Base-by-base conservation (phyloP, 805 yeast species). In the Myxozyma kluyveri region DNA sequence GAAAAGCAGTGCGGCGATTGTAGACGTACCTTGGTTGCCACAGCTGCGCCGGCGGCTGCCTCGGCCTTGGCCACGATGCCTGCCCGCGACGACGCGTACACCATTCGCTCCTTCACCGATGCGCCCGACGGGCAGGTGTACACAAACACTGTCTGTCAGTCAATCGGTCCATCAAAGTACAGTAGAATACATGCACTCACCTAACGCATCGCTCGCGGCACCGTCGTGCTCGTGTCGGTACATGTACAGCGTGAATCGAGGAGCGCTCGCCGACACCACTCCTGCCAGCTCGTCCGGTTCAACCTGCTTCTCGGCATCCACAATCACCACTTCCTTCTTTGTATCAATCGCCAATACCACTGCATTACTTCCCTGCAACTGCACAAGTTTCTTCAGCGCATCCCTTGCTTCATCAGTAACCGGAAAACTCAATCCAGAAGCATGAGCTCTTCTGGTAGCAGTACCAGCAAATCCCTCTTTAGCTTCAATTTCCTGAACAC, bases 71-170 rank as follows among this genome's bases (percentile, higher is more conserved):
- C 59, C 23, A 67, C 49, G n/a, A 71, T 61, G 4, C 68, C 60
- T 37, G 61, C 59, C 23, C 75, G 84, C 56, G 84, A 84, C 2
- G 96, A 79, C 1, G 99, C 98, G 64, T 89, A 88, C 45, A 89
- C 67, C 97, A 91, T 91, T 62, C 98, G 78, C 47, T 89, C 93
- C 67, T 84, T 86, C 37, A 93, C 93, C 69, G 82, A 83, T 39
- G 96, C 84, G 1, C 90, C 89, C 0, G 95, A 81, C 2, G 99
- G 98, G 68, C 96, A 90, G 5, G 91, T 77, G 66, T 88, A 88
- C 29, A 90, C 79, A 67, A 91, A 89, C 31, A 79, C 62, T n/a
- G 32, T 50, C 47, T 19, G 14, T 21, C 37, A 5, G 47, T 12
- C 39, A 1, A 21, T 26, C 14, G 10, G 19, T 14, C 14, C 12